phyloP scores from a whole-genome alignment of 768 basidiomycete genomes.

The Tricholoma sp. region DNA sequence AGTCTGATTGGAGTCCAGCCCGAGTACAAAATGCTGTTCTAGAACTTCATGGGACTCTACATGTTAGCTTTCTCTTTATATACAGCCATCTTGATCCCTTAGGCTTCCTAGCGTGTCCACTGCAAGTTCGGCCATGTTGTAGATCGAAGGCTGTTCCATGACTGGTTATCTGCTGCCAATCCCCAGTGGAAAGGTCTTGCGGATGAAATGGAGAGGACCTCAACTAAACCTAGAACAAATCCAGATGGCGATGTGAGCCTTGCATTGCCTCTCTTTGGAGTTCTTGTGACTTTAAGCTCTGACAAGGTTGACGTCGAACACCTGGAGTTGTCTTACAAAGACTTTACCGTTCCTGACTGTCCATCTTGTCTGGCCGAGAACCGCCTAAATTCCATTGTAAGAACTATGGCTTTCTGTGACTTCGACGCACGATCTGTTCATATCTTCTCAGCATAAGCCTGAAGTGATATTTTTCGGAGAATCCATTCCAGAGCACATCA shows the following conservation, averaged over 20 bases:
- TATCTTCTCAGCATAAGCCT: conserved; percentile 61
- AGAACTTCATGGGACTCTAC: conserved; percentile 86
- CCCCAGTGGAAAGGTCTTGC: conserved; percentile 73
- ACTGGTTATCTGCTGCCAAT: conserved; percentile 65
- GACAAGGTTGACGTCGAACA: conserved; percentile 70
- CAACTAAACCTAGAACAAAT: conserved; percentile 69
- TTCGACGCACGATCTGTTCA: background rate
- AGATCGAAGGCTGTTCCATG: conserved; percentile 67
- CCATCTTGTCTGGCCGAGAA: conserved; percentile 57
- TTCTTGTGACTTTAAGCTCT: background rate
- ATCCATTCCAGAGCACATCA: conserved; percentile 63
- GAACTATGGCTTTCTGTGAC: background rate
- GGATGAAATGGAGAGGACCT: conserved; percentile 56
- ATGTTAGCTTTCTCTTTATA: conserved; percentile 36
- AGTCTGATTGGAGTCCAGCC: conserved; percentile 30
- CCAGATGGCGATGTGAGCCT: conserved; percentile 85
- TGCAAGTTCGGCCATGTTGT: conserved; percentile 72
- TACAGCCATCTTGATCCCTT: background rate
- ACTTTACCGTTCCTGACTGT: conserved; percentile 80
- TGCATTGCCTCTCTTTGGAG: conserved; percentile 1
- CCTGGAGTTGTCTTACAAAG: conserved; percentile 64
- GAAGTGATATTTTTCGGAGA: conserved; percentile 89
- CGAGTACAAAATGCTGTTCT: conserved; percentile 46
- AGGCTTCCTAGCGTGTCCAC: conserved; percentile 58
- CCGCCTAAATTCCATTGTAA: conserved; percentile 56